Base-by-base conservation (phyloP, 345 rosid species). In the Melaleuca alternifolia region DNA sequence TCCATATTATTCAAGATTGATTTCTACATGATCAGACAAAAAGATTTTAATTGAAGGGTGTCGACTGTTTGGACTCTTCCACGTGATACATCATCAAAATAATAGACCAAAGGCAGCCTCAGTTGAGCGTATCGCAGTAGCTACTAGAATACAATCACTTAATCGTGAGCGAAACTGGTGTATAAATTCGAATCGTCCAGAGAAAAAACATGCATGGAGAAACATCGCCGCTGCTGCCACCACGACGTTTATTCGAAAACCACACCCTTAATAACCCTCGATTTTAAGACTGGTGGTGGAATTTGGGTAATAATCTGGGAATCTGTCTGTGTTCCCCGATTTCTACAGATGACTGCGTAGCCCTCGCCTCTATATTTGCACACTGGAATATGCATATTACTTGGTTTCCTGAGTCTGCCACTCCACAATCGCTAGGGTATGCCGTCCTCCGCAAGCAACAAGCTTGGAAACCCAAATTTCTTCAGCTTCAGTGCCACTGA, bases 361-460 rank as follows among this genome's bases (percentile, higher is more conserved):
- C 7, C 79, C 79, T 41, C 41, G 41, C 41, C 41, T 41, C 41
- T 41, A 41, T 41, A 41, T 2, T 41, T 41, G 2, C 3, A 41
- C 41, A 41, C 41, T 37, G 50, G 48, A n/a, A 52, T 18, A 33
- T 71, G 79, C 23, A 71, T 33, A 48, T 54, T 81, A 44, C 18
- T 30, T 50, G 14, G 82, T 54, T 82, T 86, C 76, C 11, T 71
- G 51, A 57, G 44, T 52, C 90, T 91, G 91, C 97, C 99, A 98
- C 85, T 96, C 97, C 86, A 92, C 94, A 23, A 95, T 86, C 11
- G 99, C 99, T 88, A 96, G 84, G 33, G 99, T 98, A 89, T 98
- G 99, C 53, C 99, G 95, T 28, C 99, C 99, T 1, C 99, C 99
- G 24, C 96, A 94, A 44, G 97, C 99, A 54, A 95, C 96, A 33